Percentiles rank a stretch among this genome's conserved stretches.
Conservation (phyloP, 2,329 filamentous ascomycete genomes). For the Cladosporium sp. region DNA sequence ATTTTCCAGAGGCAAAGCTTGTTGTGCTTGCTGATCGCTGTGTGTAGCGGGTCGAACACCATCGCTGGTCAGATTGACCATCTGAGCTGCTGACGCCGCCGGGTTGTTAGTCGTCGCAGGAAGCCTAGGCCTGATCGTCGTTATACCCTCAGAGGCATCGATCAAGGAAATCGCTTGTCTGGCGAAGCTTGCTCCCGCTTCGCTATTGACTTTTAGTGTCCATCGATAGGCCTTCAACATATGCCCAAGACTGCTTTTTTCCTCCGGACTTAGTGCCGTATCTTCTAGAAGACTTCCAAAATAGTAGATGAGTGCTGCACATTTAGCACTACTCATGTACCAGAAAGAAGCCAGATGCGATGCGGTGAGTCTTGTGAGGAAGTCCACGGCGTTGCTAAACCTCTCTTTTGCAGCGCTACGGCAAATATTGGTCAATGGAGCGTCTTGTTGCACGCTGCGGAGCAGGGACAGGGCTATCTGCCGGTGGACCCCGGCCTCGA, state of each 20-base stretch:
- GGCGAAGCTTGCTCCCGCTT: slow-evolving; percentile 41
- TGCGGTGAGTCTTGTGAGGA: slow-evolving; percentile 41
- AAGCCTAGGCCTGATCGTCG: neutral
- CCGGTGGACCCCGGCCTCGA: slow-evolving; percentile 45
- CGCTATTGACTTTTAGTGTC: slow-evolving; percentile 39
- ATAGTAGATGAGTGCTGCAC: slow-evolving; percentile 39
- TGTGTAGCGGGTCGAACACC: neutral
- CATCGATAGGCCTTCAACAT: slow-evolving; percentile 41
- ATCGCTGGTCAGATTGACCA: no score
- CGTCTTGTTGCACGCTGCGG: slow-evolving; percentile 21
- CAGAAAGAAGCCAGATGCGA: slow-evolving; percentile 46
- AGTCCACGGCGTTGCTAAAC: slow-evolving; percentile 42
- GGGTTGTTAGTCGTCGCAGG: neutral
- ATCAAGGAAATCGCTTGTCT: slow-evolving; percentile 33
- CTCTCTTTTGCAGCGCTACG: slow-evolving; percentile 41
- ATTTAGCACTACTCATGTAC: slow-evolving; percentile 43
- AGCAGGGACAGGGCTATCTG: slow-evolving; percentile 32
- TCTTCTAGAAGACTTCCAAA: slow-evolving; percentile 39
- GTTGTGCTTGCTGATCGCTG: neutral
- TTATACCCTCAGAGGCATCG: slow-evolving; percentile 4
- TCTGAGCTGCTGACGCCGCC: neutral
- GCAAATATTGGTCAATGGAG: slow-evolving; percentile 34
- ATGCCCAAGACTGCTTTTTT: slow-evolving; percentile 33
- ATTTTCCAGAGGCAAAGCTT: neutral
- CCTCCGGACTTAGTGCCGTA: slow-evolving; percentile 31